Conservation (phyloP, 176 grass and related monocot species). For the Guadua angustifolia region DNA sequence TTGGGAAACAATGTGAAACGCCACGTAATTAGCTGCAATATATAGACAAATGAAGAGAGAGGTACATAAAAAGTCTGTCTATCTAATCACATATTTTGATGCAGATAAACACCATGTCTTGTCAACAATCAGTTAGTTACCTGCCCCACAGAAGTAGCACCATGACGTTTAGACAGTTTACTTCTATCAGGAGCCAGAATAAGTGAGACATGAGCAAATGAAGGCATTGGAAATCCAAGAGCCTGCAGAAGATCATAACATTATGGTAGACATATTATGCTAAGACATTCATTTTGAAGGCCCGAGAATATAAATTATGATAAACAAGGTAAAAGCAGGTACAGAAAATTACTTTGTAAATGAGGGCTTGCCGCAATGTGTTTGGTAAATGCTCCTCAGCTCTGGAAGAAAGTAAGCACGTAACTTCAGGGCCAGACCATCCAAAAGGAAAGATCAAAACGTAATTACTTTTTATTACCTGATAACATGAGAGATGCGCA, state of each 20-base stretch:
- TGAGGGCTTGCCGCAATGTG: slow-evolving; percentile 89
- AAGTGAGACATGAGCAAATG: slow-evolving; percentile 96
- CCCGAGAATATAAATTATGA: background rate
- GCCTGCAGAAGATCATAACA: slow-evolving; percentile 54
- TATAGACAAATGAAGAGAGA: slow-evolving; percentile 22
- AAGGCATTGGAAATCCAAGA: slow-evolving; percentile 95
- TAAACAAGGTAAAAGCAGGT: slow-evolving; percentile 7
- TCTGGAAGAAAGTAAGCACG: slow-evolving; percentile 49
- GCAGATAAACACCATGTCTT: slow-evolving; percentile 15
- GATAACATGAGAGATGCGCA: slow-evolving; percentile 94
- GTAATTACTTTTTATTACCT: slow-evolving; percentile 45
- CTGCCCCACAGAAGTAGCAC: slow-evolving; percentile 97
- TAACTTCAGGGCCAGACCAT: background rate
- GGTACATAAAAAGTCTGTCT: background rate
- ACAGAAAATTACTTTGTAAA: slow-evolving; percentile 76
- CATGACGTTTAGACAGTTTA: slow-evolving; percentile 97
- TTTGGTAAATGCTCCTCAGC: slow-evolving; percentile 99
- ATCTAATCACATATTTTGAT: slow-evolving; percentile 16
- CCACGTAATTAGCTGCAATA: background rate
- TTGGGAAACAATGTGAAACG: background rate
- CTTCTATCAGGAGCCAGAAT: slow-evolving; percentile 99
- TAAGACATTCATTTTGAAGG: slow-evolving; percentile 8
- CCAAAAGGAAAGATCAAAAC: slow-evolving; percentile 37
- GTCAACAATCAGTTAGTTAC: slow-evolving; percentile 44
- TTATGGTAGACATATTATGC: background rate